Evolutionary conservation across 805 yeast genomes (phyloP), one percentile per base, ranked within the genome.

Genomic region (Tanozyma kutaoensis): DNA sequence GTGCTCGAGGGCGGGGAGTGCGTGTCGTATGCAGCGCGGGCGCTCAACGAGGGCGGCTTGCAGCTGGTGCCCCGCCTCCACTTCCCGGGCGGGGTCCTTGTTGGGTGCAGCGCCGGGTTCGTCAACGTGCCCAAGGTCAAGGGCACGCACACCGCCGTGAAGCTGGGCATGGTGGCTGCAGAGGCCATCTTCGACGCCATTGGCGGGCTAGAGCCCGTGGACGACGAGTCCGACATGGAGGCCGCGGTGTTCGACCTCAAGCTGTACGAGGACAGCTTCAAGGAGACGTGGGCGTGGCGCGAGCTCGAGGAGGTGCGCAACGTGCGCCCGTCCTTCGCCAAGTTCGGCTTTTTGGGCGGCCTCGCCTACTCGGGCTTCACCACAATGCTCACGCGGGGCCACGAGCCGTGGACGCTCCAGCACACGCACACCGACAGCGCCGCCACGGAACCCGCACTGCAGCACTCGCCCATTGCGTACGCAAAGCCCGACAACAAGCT

Each of bases 121-220:
- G 69, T 91, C 72, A 91, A 91, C 48, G 97, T 91, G 24, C 96
- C 98, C 28, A 91, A 88, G 52, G 81, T 91, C 45, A 91, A 91
- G 56, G 99, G 99, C 11, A 76, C 96, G 0, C 99, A 91, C 50
- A 88, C 95, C 1, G 97, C 99, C 1, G 82, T 91, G 73, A 91
- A 91, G 52, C 67, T 91, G 8, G 98, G 97, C 18, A 76, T 91
- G 67, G 52, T 91, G 16, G 98, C 98, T 2, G 98, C 97, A 2
- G 96, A 91, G 43, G 48, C 67, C 14, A 78, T 85, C 23, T 84
- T 62, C 42, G 58, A 62, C 3, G 35, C 31, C 14, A 34, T 58
- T 23, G 46, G 45, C 25, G 65, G 57, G 7, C 54, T 78, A 27
- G 60, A 69, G 2, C 50, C 55, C 12, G 52, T 67, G 26, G 68